Evolutionary conservation across 139 green algal species (phyloP), one percentile per base, ranked within the genome.

Genomic region (Yamagishiella unicocca): DNA sequence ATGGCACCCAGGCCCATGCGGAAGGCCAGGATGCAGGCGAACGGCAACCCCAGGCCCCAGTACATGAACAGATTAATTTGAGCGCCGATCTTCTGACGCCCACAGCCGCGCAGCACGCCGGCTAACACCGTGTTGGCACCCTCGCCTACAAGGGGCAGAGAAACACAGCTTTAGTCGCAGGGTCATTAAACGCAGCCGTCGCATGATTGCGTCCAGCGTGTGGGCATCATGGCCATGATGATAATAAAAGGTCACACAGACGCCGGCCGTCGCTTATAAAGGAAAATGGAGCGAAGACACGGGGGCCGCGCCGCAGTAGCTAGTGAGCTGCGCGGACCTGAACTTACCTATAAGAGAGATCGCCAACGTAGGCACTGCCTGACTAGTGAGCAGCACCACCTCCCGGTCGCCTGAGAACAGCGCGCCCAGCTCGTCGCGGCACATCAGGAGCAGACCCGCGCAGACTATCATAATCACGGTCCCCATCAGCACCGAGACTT

Each of bases 21-120:
- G 85, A 96, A 95, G 0, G 89, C 94, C 27, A 95, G 76, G 27
- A 94, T 14, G 46, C 90, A 93, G n/a, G 92, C 84, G 40, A 96
- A 87, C 1, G 93, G 93, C 75, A 96, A 70, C 3, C 93, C 94
- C 2, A 95, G 38, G 31, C 85, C 89, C 92, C 92, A 96, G 84
- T 95, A 96, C 62, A 90, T 92, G 50, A 89, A 75, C 35, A 96
- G 77, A 85, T 95, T 96, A 68, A 96, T 90, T 14, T 73, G 90
- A 22, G 92, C 90, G 19, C 92, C 93, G 35, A 95, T 92, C 83
- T 91, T 90, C 75, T 95, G 92, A 9, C 93, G 83, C 22, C 93
- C 92, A 42, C 89, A 93, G 46, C 92, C 93, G n/a, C 93, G 87
- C 75, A 96, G 84, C 31, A 96, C 88, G 42, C 93, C 93, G 3